Percentiles rank a stretch among this genome's conserved stretches.
Conservation (phyloP, 2,329 filamentous ascomycete species). For the Plenodomus biglobosus region DNA sequence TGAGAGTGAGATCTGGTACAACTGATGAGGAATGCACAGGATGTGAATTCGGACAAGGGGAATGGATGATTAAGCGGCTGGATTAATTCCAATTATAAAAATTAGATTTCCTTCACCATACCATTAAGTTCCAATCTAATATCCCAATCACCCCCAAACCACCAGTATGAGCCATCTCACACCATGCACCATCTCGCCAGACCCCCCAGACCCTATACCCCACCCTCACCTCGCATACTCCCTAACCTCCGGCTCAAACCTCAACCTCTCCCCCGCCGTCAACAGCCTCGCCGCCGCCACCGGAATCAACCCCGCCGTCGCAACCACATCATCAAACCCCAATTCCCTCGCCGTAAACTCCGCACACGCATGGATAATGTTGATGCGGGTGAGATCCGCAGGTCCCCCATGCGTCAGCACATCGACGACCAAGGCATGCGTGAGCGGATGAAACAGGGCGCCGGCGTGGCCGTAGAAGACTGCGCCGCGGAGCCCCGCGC, state of each 20-base stretch:
- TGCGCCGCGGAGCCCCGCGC: conserved; percentile 47
- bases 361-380: conserved; percentile 47
- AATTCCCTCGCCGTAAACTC: conserved; percentile 44
- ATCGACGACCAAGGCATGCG: conserved; percentile 50
- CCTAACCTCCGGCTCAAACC: conserved; percentile 47
- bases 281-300: conserved; percentile 42
- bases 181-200: no score
- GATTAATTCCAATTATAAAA: no score
- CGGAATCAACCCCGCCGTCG: conserved; percentile 48
- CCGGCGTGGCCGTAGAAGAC: conserved; percentile 56
- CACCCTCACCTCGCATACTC: conserved; percentile 37
- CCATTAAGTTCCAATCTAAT: no score
- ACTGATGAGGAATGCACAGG: no score
- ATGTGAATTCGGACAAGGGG: no score
- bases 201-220: no score
- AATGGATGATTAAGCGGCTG: no score
- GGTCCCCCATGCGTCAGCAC: conserved; percentile 54
- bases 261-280: conserved; percentile 32
- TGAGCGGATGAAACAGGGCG: conserved; percentile 54
- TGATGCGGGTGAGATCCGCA: conserved; percentile 44
- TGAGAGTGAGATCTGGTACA: no score
- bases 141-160: no score
- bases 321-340: conserved; percentile 50
- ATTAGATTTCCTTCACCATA: no score
- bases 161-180: no score